Base-by-base conservation (phyloP, 345 rosid genomes). In the Conringia planisiliqua region DNA sequence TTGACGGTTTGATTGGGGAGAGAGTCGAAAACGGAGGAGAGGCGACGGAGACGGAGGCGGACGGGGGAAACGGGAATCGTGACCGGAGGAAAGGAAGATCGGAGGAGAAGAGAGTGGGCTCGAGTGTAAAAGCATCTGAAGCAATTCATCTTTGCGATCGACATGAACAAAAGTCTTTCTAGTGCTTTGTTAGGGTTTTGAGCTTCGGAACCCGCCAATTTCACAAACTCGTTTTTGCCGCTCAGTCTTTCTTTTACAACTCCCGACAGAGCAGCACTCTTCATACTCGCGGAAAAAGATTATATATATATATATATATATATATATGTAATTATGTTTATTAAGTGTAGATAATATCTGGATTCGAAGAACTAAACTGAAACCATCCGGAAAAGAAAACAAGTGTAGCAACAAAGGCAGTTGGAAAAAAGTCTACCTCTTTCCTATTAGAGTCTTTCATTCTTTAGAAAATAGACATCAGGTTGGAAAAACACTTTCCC, bases 21-120 rank as follows among this genome's bases (percentile, higher is more conserved):
- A 22, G 81, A 71, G 46, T 75, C 73, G 61, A 78, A 84, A 22
- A 77, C 24, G 59, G 83, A 79, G 84, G 87, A 80, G 63, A 69
- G 27, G 48, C 65, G 59, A 24, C 74, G 73, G 68, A 68, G 32
- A 64, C 30, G 62, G 20, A 72, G 26, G 16, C 64, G 18, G 22
- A 33, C 26, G 13, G 70, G 58, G n/a, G 73, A 10, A 4, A 43
- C 1, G 22, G 58, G 54, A 24, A 50, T 27, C 3, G 73, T 24
- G 17, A 54, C 9, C 38, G 65, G 52, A 33, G 56, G 3, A 3
- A 39, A 62, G 6, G 65, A 43, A 35, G 75, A 55, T 8, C 57
- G 79, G 60, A 50, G 63, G 13, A 70, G 66, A 64, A 63, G 66
- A 56, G 57, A 77, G 76, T 77, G 60, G 29, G 75, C 12, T 62